Base-by-base conservation (phyloP, 768 basidiomycete genomes). In the Mycena sanguinolenta region DNA sequence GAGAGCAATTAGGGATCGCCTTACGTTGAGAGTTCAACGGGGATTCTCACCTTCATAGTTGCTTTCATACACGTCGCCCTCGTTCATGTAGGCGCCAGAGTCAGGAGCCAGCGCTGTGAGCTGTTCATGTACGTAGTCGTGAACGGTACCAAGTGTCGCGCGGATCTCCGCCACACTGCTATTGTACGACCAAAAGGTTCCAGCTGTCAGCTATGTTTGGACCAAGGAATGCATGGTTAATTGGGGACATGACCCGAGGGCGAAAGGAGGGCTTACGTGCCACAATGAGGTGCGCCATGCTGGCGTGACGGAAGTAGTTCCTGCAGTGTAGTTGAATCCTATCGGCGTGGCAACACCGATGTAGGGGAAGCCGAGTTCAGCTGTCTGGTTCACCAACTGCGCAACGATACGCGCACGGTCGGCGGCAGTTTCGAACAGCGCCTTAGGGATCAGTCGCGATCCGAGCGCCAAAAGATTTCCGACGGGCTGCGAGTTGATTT, bases 31-130 rank as follows among this genome's bases (percentile, higher is more conserved):
- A 44, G 21, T 30, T 52, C 3, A 27, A 19, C 21, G 42, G 21
- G 12, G 1, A 34, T 23, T 59, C 75, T 21, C 36, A 77, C 76
- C 25, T 53, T 76, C 71, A 46, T 81, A 74, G 60, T 80, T 69
- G 10, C 75, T 73, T 69, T 82, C 79, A 58, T 81, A 82, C 1
- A 81, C 76, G 42, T 79, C 77, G 9, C 76, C 81, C 58, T 82
- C 81, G 63, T 81, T 82, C 79, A 66, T 50, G 17, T 73, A 73
- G 27, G 72, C 64, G 25, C 72, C 72, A 5, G 73, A 75, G 17
- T 72, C 32, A 1, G 75, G 75, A 5, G 73, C 67, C 21, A 75
- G 70, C n/a, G 59, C 57, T n/a, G 44, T 59, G 50, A 75, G 53
- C 3, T 70, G 23, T 10, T 60, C 16, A 27, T 42, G 66, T 27